Evolutionary conservation across 129 eudicot genomes (phyloP), one percentile per base, ranked within the genome.

Genomic region (Solidago caesia): DNA sequence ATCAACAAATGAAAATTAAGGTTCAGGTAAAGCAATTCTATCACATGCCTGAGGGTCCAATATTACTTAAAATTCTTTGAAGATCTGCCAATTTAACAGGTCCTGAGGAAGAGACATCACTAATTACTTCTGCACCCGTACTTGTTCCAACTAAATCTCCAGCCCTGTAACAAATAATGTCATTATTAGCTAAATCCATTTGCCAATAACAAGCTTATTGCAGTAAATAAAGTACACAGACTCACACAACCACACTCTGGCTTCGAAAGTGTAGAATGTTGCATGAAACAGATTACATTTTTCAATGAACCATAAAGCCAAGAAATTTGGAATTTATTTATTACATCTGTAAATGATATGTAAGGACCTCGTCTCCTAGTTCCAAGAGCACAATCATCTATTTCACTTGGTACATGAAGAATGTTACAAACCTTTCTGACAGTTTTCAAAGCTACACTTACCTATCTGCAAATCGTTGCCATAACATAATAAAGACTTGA

Each of bases 101-200:
- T 56, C 99, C 99, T 7, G 98, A 86, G 72, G 98, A 94, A 41
- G 96, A 88, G 21, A 91, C 96, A 42, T 91, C 96, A 87, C 99
- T 89, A 33, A 77, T 82, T 60, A 83, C 88, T 85, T 88, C 99
- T 15, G 88, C 82, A 67, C 91, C 91, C 76, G 84, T 82, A 80
- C 99, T 84, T 63, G 96, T 72, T 55, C 93, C 91, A 39, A 85
- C 91, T 84, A 94, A 81, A 89, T 91, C 85, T 74, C 97, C 97
- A 79, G 94, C 97, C 89, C 99, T 94, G 82, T 56, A 73, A 66
- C 62, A 44, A 21, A n/a, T 13, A 47, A 5, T 8, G 48, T 27
- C 65, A 59, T 57, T 8, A 33, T 60, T 41, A 69, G 14, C 27
- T 25, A 14, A 9, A 6, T 42, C 45, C 57, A 26, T 9, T 42